Conservation (phyloP, 2,329 filamentous ascomycete genomes). For the Aspergillus eucalypticola region DNA sequence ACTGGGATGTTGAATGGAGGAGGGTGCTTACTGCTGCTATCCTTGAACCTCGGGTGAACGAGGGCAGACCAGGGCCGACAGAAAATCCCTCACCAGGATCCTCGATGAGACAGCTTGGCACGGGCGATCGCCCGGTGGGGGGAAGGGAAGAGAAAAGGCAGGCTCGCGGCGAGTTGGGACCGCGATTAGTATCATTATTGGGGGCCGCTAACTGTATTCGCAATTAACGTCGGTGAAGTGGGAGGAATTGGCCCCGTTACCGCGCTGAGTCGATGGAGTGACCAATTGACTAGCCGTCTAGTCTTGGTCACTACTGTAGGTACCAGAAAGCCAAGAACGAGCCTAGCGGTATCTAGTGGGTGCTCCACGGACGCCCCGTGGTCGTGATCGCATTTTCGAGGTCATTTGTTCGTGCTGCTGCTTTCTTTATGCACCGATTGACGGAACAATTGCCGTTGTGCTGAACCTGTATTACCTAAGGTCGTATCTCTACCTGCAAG, state of each 20-base stretch:
- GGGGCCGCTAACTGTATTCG: constrained; percentile 9
- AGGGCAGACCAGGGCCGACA: constrained; percentile 1
- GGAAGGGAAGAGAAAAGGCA: not conserved
- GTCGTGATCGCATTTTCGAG: not conserved
- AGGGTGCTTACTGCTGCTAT: too few species aligned
- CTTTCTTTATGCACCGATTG: not conserved
- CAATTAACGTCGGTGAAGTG: constrained; percentile 12
- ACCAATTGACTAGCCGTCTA: constrained; percentile 7
- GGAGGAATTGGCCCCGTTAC: not conserved
- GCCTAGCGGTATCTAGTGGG: constrained; percentile 14
- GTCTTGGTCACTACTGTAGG: constrained; percentile 35
- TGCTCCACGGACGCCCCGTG: constrained; percentile 1
- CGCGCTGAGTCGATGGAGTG: constrained; percentile 15
- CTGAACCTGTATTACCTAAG: not conserved
- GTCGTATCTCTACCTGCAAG: not conserved
- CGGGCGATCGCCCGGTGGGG: constrained; percentile 36
- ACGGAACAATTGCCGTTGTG: not conserved
- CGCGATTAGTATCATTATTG: not conserved
- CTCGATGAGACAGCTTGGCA: constrained; percentile 32
- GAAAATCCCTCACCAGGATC: constrained; percentile 40
- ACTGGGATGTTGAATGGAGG: not conserved
- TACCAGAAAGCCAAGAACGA: constrained; percentile 27
- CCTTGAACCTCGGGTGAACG: not conserved
- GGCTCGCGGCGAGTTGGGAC: not conserved
- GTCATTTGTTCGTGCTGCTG: too few species aligned